These are phyloP conservation scores for Stylosanthes scabra DNA, from an alignment of 331 rosid genomes.

Conservation along the genomic window DNA sequence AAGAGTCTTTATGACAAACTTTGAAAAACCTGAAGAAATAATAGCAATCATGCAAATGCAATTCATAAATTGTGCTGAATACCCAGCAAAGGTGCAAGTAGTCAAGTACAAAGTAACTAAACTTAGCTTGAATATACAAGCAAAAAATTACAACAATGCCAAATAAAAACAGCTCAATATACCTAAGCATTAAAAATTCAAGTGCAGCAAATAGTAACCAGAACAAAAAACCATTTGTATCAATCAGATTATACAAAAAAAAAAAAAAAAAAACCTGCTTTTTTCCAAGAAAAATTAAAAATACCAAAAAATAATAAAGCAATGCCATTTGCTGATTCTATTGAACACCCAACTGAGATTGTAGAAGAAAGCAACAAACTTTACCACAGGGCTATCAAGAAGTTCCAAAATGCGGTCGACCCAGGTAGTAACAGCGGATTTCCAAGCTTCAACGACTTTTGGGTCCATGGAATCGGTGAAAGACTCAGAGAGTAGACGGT, in stretches of 20 bases:
- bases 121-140: conserved; percentile 73
- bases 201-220: conserved; percentile 1
- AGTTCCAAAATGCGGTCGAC: conserved; percentile 60
- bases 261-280: conserved; percentile 13
- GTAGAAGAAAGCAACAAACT: background rate
- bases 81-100: conserved; percentile 4
- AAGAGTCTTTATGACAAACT: background rate
- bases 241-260: background rate
- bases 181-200: background rate
- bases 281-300: background rate
- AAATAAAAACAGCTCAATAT: conserved; percentile 31
- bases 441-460: conserved; percentile 57
- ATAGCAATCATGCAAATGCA: background rate
- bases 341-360: conserved; percentile 10
- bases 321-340: background rate
- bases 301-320: background rate
- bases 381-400: conserved; percentile 63
- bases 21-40: background rate
- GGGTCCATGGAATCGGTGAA: conserved; percentile 38
- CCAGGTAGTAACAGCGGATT: conserved; percentile 74
- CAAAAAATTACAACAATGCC: conserved; percentile 28
- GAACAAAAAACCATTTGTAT: background rate
- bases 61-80: background rate
- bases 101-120: background rate
- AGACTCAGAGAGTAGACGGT: conserved; percentile 68